Conservation (phyloP, 2,329 filamentous ascomycete genomes). For the Trichoderma polysporum region DNA sequence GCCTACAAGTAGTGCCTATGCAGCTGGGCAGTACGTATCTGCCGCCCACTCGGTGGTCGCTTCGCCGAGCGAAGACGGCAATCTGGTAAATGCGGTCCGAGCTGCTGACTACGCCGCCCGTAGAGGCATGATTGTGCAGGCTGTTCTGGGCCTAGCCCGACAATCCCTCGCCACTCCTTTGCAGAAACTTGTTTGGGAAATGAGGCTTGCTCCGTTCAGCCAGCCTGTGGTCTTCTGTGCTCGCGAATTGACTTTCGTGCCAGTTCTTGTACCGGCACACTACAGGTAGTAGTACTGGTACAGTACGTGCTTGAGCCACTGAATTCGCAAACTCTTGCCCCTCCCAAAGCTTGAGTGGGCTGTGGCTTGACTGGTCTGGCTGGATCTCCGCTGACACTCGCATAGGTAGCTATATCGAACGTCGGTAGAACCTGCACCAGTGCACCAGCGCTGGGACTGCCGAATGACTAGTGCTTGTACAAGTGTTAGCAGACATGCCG, state of each 20-base stretch:
- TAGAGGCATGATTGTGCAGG: not conserved
- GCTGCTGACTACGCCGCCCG: conserved; percentile 3
- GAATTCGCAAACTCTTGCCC: conserved; percentile 5
- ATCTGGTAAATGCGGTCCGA: conserved; percentile 18
- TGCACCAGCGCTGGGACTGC: not conserved
- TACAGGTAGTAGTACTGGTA: too few relatives aligned
- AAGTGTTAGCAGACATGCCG: not conserved
- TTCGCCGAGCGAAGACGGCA: conserved; percentile 4
- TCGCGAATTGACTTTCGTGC: not conserved
- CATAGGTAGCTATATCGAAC: not conserved
- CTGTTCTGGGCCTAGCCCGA: not conserved
- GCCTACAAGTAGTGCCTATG: too few relatives aligned
- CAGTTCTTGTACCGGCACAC: too few relatives aligned
- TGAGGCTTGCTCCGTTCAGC: conserved; percentile 8
- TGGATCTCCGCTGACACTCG: not conserved
- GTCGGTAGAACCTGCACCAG: not conserved
- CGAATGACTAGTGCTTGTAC: not conserved
- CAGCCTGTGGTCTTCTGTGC: not conserved
- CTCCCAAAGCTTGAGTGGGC: not conserved
- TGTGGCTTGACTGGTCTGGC: not conserved
- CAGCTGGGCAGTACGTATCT: too few relatives aligned
- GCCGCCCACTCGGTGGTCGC: not conserved
- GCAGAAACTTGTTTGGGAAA: conserved; percentile 14
- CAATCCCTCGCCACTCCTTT: conserved; percentile 10
- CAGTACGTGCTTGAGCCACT: too few relatives aligned